Evolutionary conservation across 2,329 filamentous ascomycete genomes (phyloP).

Genomic region (Myriangium duriaei): DNA sequence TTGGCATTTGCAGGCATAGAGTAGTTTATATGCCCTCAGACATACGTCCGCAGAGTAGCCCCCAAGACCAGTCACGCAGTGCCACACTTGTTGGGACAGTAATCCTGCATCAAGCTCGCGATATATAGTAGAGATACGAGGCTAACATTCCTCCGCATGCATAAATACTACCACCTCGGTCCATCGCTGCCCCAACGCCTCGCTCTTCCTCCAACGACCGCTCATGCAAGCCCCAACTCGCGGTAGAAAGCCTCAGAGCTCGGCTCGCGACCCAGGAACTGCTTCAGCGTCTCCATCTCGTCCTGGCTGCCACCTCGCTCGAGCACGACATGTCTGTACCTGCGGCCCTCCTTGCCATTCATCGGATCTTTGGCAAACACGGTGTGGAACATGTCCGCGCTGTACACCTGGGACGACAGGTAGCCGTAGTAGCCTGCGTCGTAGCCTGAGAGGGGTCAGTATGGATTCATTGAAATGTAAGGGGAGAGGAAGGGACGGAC

Average conservation of each 20-base stretch:
- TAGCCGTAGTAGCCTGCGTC: constrained; percentile 70
- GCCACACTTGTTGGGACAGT: no score
- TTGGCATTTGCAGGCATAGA: no score
- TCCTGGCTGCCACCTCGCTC: constrained; percentile 67
- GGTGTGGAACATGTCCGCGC: constrained; percentile 72
- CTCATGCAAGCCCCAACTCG: constrained; percentile 48
- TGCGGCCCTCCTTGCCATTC: constrained; percentile 58
- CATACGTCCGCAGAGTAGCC: no score
- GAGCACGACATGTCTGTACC: constrained; percentile 67
- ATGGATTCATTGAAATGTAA: background rate
- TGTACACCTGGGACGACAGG: constrained; percentile 63
- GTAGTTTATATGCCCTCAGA: no score
- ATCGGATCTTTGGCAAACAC: constrained; percentile 70
- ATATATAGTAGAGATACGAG: no score
- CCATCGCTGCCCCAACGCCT: no score
- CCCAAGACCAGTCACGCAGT: no score
- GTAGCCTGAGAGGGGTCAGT: constrained; percentile 38
- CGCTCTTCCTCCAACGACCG: no score
- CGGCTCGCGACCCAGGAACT: constrained; percentile 66
- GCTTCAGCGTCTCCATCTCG: constrained; percentile 67
- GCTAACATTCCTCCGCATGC: no score
- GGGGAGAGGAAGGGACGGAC: background rate
- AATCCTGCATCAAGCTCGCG: no score
- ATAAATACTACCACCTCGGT: no score
- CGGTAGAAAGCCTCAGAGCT: constrained; percentile 69